phyloP scores from a whole-genome alignment of 768 basidiomycete genomes.

The Boletus sp. region DNA sequence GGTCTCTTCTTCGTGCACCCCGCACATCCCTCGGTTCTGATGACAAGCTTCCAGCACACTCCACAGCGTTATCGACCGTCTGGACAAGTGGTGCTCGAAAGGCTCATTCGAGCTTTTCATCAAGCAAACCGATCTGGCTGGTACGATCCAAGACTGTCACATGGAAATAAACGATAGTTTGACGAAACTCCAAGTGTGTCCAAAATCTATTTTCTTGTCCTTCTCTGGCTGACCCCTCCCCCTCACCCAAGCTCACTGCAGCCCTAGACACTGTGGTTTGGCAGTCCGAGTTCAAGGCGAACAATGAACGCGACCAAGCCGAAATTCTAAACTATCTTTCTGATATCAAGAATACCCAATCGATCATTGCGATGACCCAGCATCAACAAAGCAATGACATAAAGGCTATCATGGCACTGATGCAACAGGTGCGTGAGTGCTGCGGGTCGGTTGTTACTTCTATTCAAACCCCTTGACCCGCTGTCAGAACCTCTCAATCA shows the following conservation, averaged over 20 bases:
- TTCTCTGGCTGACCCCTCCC: conserved; percentile 7
- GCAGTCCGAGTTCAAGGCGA: conserved; percentile 44
- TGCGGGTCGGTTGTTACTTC: not conserved
- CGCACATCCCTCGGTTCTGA: conserved; percentile 7
- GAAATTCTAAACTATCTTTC: conserved; percentile 45
- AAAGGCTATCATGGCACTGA: conserved; percentile 44
- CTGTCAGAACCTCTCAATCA: conserved; percentile 21
- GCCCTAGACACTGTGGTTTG: conserved; percentile 46
- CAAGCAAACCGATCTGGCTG: conserved; percentile 43
- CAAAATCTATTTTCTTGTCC: not conserved
- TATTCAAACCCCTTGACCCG: conserved; percentile 14
- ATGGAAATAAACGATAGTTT: conserved; percentile 45
- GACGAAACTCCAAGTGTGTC: conserved; percentile 44
- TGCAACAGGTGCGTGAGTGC: conserved; percentile 43
- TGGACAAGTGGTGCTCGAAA: conserved; percentile 46
- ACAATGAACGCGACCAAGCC: conserved; percentile 40
- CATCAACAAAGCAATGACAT: conserved; percentile 37
- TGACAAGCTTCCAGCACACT: conserved; percentile 27
- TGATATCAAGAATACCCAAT: conserved; percentile 42
- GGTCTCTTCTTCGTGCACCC: conserved; percentile 18
- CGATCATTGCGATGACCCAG: conserved; percentile 33
- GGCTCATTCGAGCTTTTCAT: conserved; percentile 42
- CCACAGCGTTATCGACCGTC: conserved; percentile 35
- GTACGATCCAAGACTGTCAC: conserved; percentile 47
- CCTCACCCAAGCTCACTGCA: conserved; percentile 39